These are phyloP conservation scores for Taphrina wiesneri DNA, from an alignment of 1,139 yeast species.

Conservation along the genomic window DNA sequence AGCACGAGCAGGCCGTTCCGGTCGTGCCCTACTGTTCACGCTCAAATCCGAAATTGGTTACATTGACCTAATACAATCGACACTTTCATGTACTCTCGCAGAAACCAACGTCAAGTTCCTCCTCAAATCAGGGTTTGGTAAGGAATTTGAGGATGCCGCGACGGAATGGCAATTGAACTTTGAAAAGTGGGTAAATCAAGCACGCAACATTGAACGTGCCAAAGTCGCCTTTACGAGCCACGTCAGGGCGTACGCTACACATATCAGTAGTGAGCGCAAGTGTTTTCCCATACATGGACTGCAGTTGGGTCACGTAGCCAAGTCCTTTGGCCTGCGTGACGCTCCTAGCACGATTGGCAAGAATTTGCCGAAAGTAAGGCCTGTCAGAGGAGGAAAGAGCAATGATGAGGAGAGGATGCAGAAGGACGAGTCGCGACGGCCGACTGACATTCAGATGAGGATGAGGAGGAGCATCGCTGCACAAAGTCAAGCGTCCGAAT, in stretches of 20 bases:
- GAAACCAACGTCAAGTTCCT: constrained; percentile 47
- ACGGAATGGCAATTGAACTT: constrained; percentile 93
- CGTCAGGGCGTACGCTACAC: constrained; percentile 95
- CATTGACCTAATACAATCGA: constrained; percentile 43
- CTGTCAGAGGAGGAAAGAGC: not conserved
- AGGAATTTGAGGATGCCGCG: constrained; percentile 88
- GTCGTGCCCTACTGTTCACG: constrained; percentile 74
- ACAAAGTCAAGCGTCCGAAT: constrained; percentile 9
- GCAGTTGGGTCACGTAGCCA: constrained; percentile 94
- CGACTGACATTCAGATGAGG: constrained; percentile 19
- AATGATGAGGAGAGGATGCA: not conserved
- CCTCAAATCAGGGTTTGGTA: constrained; percentile 53
- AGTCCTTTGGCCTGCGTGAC: constrained; percentile 90
- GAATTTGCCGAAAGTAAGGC: constrained; percentile 7
- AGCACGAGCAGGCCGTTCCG: constrained; percentile 81
- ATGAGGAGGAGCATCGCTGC: constrained; percentile 25
- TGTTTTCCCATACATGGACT: constrained; percentile 75
- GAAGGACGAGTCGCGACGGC: constrained; percentile 7
- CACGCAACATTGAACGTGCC: constrained; percentile 61
- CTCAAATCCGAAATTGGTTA: constrained; percentile 92
- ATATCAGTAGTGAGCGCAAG: constrained; percentile 72
- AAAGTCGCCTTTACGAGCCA: constrained; percentile 82
- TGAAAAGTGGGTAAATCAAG: constrained; percentile 72
- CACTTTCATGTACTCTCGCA: constrained; percentile 6
- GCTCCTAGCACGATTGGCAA: constrained; percentile 69